Conservation (phyloP, 768 basidiomycete genomes). For the Botryobasidium botryosum region DNA sequence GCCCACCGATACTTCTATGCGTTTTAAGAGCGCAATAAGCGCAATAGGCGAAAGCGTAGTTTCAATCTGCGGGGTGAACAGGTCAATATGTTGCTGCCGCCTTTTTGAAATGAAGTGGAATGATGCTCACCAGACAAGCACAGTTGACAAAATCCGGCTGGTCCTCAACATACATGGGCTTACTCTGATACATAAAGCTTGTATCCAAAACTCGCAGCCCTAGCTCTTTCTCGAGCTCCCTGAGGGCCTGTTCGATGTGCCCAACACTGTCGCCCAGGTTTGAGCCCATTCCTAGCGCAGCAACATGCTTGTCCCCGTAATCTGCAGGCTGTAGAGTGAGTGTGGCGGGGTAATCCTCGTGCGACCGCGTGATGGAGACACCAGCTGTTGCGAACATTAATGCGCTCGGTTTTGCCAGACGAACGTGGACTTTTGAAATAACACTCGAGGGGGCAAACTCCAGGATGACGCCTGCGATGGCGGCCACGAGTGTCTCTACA, state of each 20-base stretch:
- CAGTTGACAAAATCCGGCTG: slow-evolving; percentile 84
- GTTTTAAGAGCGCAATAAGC: slow-evolving; percentile 50
- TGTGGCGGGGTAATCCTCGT: slow-evolving; percentile 10
- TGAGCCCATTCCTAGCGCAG: slow-evolving; percentile 69
- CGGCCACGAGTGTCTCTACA: slow-evolving; percentile 51
- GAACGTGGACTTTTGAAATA: slow-evolving; percentile 30
- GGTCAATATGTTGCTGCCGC: neutral
- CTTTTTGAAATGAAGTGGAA: neutral
- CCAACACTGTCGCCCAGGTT: slow-evolving; percentile 78
- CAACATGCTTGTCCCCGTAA: slow-evolving; percentile 20
- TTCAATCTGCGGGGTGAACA: slow-evolving; percentile 38
- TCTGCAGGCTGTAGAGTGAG: neutral
- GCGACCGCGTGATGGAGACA: slow-evolving; percentile 36
- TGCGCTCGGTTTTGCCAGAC: slow-evolving; percentile 56
- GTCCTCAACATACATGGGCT: slow-evolving; percentile 89
- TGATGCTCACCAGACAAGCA: slow-evolving; percentile 60
- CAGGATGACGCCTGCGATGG: slow-evolving; percentile 33
- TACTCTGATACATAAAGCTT: slow-evolving; percentile 83
- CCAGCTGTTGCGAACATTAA: slow-evolving; percentile 50
- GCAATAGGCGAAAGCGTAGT: slow-evolving; percentile 45
- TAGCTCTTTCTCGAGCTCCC: slow-evolving; percentile 41
- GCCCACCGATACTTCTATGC: slow-evolving; percentile 57
- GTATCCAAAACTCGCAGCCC: slow-evolving; percentile 42
- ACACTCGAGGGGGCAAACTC: slow-evolving; percentile 7
- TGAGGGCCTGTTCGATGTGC: slow-evolving; percentile 66